Base-by-base conservation (phyloP, 805 yeast species). In the Candida chilensis region DNA sequence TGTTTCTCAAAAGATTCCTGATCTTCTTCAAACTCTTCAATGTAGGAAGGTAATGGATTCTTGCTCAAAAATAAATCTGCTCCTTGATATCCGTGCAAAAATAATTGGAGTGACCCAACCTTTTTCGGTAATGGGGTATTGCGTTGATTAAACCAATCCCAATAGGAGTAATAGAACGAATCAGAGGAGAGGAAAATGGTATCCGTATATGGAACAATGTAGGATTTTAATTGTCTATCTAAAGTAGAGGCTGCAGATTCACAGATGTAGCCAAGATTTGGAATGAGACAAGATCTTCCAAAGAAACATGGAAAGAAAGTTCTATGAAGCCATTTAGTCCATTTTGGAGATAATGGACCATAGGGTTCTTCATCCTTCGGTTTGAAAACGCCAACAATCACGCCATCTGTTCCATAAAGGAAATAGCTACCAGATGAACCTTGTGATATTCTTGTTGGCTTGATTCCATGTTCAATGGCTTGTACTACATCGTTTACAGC, bases 331-430 rank as follows among this genome's bases (percentile, higher is more conserved):
- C 88, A 80, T 50, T 80, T 80, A 2, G 82, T 71, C 86, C 87
- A 77, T 46, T 80, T 80, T 1, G 88, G 87, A 4, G 82, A 73
- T 31, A 80, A 44, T 1, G 86, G 84, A 0, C 87, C 88, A 44
- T 80, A 80, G 0, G 87, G 88, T 41, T 80, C 87, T 48, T 80
- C 88, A 48, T 79, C 86, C 44, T 78, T 78, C 4, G 88, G 88
- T 46, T 80, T 80, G 58, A 80, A 80, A 2, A 80, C 75, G 0
- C 78, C 87, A 11, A 64, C 64, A 9, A 62, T 63, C 25, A 52
- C 41, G 20, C 52, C 48, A 1, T 37, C 19, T 2, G 54, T 36
- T 28, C 57, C 54, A 35, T 54, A 63, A 1, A 78, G 57, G 45
- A 79, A 80, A 44, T 79, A 79, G 32, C 80, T 71, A 1, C 88